Base-by-base conservation (phyloP, 2,329 filamentous ascomycete genomes). In the Dactylella cylindrospora region DNA sequence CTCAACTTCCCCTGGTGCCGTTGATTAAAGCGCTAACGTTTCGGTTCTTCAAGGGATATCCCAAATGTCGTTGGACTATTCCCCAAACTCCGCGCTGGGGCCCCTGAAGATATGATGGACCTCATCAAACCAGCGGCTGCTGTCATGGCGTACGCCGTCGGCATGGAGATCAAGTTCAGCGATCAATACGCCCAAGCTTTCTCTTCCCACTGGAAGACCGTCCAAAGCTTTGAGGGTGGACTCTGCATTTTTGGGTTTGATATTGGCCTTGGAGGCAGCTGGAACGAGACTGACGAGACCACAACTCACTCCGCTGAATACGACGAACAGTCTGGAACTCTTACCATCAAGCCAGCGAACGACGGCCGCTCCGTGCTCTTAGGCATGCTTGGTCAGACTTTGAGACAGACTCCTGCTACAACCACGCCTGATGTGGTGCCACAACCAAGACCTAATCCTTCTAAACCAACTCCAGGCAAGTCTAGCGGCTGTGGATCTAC, bases 291-390 rank as follows among this genome's bases (percentile, higher is more conserved):
- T 22, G 29, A 38, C 5, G 49, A 53, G 22, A 53, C 28, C 22
- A 53, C 49, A 15, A 44, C 49, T 13, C 49, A 53, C 17, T 43
- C 28, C 12, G 49, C 49, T 5, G 38, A 20, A n/a, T 53, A 53
- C 23, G 29, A 53, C 19, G 39, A 44, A 36, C 25, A 32, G 2
- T 19, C 22, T 13, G 49, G 49, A 22, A 17, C 13, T 1, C 49
- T 53, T 35, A 53, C 19, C 8, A 19, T 53, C 8, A 13, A 22
- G 12, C 47, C 47, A 2, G 44, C 43, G 20, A 52, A 52, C 23
- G 23, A 53, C n/a, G 49, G 49, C 1, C 38, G 25, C 19, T 38
- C 49, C 4, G 33, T 44, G 6, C 49, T 53, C 12, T 31, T 53
- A 12, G 38, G 49, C 7, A 23, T 53, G 10, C 9, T 53, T 22